These are phyloP conservation scores for Ilyonectria sp. DNA, from an alignment of 2,329 filamentous ascomycete species.

Conservation along the genomic window DNA sequence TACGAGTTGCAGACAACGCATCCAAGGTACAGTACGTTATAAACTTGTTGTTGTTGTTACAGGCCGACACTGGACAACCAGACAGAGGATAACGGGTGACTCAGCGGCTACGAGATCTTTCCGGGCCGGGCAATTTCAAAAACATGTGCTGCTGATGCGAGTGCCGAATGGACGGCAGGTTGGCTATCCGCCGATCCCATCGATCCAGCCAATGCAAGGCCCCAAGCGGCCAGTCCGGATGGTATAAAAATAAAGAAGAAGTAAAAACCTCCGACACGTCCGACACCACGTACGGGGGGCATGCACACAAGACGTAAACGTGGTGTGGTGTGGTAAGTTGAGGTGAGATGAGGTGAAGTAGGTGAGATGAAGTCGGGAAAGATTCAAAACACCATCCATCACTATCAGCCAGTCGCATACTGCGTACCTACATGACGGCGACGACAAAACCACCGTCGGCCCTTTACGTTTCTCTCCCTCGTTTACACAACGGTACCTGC, in stretches of 20 bases:
- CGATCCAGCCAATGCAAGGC: conserved; percentile 17
- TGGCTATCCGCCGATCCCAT: conserved; percentile 4
- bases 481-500: conserved; percentile 14
- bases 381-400: neutral
- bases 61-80: neutral
- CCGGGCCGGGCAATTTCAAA: conserved; percentile 25
- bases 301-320: neutral
- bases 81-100: neutral
- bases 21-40: conserved; percentile 8
- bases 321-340: neutral
- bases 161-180: conserved; percentile 5
- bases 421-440: neutral
- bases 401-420: neutral
- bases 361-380: neutral
- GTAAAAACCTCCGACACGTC: conserved; percentile 8
- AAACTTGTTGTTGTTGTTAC: neutral
- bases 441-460: conserved; percentile 25
- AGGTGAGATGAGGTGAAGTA: conserved; percentile 12
- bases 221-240: neutral
- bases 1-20: conserved; percentile 3
- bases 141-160: conserved; percentile 13
- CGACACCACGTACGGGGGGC: neutral
- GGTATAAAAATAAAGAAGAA: conserved; percentile 19
- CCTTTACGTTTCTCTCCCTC: conserved; percentile 24
- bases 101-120: conserved; percentile 9